Evolutionary conservation across 805 yeast species (phyloP).

Genomic region (Candida glaebosa): DNA sequence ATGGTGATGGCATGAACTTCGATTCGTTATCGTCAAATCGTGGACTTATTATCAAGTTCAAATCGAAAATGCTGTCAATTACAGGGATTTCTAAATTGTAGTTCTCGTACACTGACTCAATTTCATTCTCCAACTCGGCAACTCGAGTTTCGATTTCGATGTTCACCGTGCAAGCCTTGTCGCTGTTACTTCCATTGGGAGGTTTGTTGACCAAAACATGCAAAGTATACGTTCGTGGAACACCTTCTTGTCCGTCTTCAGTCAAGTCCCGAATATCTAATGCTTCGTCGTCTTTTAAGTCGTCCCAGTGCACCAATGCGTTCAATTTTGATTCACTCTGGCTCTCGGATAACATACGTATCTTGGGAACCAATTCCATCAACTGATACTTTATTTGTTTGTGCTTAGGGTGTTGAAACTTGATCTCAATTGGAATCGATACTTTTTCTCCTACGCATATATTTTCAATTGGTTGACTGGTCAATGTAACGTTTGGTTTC

Average conservation of each 20-base stretch:
- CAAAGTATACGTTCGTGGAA: constrained; percentile 11
- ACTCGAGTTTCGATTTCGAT: constrained; percentile 25
- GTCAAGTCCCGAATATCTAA: constrained; percentile 19
- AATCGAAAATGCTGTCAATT: constrained; percentile 22
- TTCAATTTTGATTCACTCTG: constrained; percentile 13
- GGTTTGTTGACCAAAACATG: constrained; percentile 16
- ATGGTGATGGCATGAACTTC: constrained; percentile 38
- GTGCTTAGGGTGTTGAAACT: constrained; percentile 13
- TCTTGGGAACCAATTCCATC: constrained; percentile 16
- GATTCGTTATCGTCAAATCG: constrained; percentile 18
- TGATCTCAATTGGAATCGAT: constrained; percentile 16
- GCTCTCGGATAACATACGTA: constrained; percentile 2
- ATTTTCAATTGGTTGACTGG: constrained; percentile 6
- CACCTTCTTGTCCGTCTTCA: constrained; percentile 4
- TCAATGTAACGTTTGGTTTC: constrained; percentile 21
- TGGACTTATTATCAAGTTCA: constrained; percentile 23
- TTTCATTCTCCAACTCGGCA: constrained; percentile 11
- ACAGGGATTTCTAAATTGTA: constrained; percentile 18
- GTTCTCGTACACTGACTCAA: constrained; percentile 22
- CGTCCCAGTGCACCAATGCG: constrained; percentile 30
- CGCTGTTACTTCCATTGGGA: constrained; percentile 10
- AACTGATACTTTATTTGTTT: constrained; percentile 15
- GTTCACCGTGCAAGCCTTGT: constrained; percentile 7
- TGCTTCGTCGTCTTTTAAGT: constrained; percentile 38
- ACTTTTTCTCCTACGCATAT: constrained; percentile 31